Base-by-base conservation (phyloP, 805 yeast genomes). In the Starmera caribaea region DNA sequence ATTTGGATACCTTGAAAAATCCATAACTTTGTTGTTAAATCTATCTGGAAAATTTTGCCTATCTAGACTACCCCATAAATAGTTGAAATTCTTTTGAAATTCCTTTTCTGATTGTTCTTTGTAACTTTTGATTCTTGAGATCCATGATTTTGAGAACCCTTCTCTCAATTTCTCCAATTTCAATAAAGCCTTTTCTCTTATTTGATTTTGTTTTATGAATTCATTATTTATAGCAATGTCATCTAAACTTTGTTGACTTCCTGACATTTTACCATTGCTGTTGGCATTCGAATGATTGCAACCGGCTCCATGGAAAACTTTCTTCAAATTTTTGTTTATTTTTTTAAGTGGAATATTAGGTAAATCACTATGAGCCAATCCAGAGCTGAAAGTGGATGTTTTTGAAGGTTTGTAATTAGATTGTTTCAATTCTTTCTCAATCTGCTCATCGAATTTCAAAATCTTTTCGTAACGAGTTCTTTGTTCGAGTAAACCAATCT, bases 401-500 rank as follows among this genome's bases (percentile, higher is more conserved):
- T 44, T 49, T 3, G 36, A 5, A 6, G 48, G 16, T n/a, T 34
- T 38, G 8, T 41, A 41, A 27, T 43, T 44, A 2, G 31, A 4
- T 1, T n/a, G 11, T 26, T 46, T 46, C 7, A 52, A 30, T n/a
- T 46, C 46, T 9, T 49, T 55, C 1, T 39, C 41, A 14, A 54
- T 17, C n/a, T 37, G 58, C 28, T 51, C 52, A 30, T 72, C 72
- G 40, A 71, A 67, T 8, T 66, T 58, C 8, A 49, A 53, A 21
- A 61, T 51, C 42, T 82, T 79, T 17, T 73, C 74, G 11, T 74
- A 37, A 44, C 96, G 66, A 38, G 67, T 63, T 46, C 65, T 68
- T 53, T 86, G 94, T 48, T 80, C 90, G n/a, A 67, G 42, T 16
- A 61, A 38, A 1, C 95, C 95, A 10, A 81, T 66, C 48, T 80